Base-by-base conservation (phyloP, 306 rosid genomes). In the Fagus sylvatica region DNA sequence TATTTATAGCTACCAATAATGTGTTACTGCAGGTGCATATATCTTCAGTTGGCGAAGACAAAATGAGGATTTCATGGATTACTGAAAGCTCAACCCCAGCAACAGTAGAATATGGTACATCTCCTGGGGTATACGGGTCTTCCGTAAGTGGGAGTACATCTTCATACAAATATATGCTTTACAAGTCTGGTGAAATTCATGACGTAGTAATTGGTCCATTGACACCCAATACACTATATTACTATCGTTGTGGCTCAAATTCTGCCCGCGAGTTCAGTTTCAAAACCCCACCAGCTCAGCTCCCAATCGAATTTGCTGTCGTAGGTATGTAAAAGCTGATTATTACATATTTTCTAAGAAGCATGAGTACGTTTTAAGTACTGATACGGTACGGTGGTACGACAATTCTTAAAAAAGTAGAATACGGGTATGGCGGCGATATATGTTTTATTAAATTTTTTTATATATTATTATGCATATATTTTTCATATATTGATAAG, bases 51-150 rank as follows among this genome's bases (percentile, higher is more conserved):
- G 98, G 98, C 19, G 81, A 59, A 61, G 91, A 90, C 78, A 85
- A 78, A 76, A 88, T 91, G 91, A 90, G 91, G 64, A 83, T 95
- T 74, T 64, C 93, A 3, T 95, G 99, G 99, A 83, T 90, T 4
- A 88, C 99, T 1, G 17, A 79, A 3, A 67, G 61, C 53, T 67
- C 87, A 55, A 78, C 79, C 4, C 15, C 80, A 0, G 75, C 94
- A 40, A 84, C 61, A 76, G 90, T 95, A 1, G 54, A 74, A 3
- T 95, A 85, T 39, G 83, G 94, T 39, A 71, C 84, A 73, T 80
- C 89, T 67, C 82, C 94, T 2, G 86, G 86, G 13, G 84, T 76
- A 15, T 73, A 82, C 66, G 55, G 64, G 0, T 7, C 15, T 30
- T 19, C 79, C n/a, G 87, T 80, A 30, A 76, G 75, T 4, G 98